Evolutionary conservation across 2,329 filamentous ascomycete genomes (phyloP).

Genomic region (Geosmithia morbida): DNA sequence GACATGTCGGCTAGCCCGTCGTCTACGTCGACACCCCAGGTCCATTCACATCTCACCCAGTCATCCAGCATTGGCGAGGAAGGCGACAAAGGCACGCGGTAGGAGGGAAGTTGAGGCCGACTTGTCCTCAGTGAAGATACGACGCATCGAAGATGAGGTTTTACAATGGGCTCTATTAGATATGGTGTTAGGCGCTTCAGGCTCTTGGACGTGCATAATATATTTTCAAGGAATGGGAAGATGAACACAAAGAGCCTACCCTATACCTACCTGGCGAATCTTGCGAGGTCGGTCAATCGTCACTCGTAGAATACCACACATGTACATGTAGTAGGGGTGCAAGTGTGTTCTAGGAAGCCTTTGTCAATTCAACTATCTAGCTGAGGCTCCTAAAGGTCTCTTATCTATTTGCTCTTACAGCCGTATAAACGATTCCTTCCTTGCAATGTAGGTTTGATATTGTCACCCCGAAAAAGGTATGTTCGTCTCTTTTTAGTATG

Average conservation of each 20-base stretch:
- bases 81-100: conserved; percentile 2
- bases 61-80: conserved; percentile 30
- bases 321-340: too few species aligned
- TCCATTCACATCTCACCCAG: conserved; percentile 31
- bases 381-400: too few species aligned
- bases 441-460: too few species aligned
- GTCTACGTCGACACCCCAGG: conserved; percentile 27
- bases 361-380: too few species aligned
- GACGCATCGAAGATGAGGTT: not conserved
- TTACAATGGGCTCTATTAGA: not conserved
- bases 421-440: too few species aligned
- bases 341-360: too few species aligned
- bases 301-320: too few species aligned
- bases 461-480: too few species aligned
- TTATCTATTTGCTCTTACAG: too few species aligned
- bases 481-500: too few species aligned
- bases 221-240: not conserved
- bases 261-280: not conserved
- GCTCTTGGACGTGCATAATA: not conserved
- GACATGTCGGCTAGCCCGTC: conserved; percentile 20
- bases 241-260: not conserved
- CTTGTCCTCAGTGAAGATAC: not conserved
- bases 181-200: not conserved
- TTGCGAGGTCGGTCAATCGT: too few species aligned
- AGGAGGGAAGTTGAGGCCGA: not conserved